Percentiles rank a stretch among this genome's conserved stretches.
phyloP scores from a whole-genome alignment of 345 rosid species.

The Physaria fendleri region DNA sequence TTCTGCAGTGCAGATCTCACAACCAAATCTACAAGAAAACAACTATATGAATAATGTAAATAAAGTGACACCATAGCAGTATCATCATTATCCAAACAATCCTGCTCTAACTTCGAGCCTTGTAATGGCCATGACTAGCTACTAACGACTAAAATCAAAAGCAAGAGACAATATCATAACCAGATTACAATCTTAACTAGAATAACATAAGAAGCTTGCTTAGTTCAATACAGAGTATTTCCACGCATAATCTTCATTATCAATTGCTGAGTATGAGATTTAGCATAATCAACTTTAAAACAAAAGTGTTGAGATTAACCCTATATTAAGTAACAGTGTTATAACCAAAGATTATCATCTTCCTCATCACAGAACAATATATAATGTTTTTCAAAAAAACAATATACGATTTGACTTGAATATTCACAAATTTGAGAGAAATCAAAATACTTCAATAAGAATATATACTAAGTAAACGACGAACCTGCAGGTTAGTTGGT shows the following conservation, averaged over 20 bases:
- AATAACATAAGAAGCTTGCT: not conserved
- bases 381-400: too few relatives aligned
- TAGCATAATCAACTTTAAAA: not conserved
- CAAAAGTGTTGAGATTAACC: not conserved
- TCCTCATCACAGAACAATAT: not conserved
- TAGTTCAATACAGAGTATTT: not conserved
- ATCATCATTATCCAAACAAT: not conserved
- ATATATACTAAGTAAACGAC: not conserved
- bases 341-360: not conserved
- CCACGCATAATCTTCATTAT: not conserved
- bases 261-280: not conserved
- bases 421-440: not conserved
- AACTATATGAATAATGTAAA: not conserved
- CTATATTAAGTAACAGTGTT: not conserved
- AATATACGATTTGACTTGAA: not conserved
- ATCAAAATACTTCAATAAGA: not conserved
- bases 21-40: slow-evolving; percentile 9
- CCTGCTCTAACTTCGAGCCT: not conserved
- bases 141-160: too few relatives aligned
- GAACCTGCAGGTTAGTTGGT: slow-evolving; percentile 3
- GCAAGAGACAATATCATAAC: too few relatives aligned
- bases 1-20: not conserved
- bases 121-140: not conserved
- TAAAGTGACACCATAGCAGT: not conserved
- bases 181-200: not conserved